A percentile compares a stretch with the other conserved stretches of the same genome.
phyloP scores from a whole-genome alignment of 495 filamentous ascomycete species.

The Hypoxylon cercidicola region DNA sequence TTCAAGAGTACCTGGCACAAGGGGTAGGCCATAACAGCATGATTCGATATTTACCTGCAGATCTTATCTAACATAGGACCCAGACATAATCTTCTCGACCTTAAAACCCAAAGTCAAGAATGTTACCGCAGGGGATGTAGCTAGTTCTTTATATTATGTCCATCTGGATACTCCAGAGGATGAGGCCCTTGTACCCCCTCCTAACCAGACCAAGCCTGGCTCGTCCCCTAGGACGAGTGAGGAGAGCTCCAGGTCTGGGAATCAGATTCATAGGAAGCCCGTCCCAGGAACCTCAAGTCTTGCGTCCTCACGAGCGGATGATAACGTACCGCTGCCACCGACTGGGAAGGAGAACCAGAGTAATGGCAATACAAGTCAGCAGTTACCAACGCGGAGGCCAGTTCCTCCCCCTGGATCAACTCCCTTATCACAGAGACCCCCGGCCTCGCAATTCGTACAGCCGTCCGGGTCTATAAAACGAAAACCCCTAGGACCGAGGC shows the following conservation, averaged over 20 bases:
- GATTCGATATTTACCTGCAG: slow-evolving; percentile 21
- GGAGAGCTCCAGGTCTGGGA: slow-evolving; percentile 54
- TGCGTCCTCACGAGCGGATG: slow-evolving; percentile 29
- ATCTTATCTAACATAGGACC: slow-evolving; percentile 27
- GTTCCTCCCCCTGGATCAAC: slow-evolving; percentile 6
- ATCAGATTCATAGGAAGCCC: slow-evolving; percentile 56
- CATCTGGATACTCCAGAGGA: slow-evolving; percentile 77
- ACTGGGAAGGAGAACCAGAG: slow-evolving; percentile 43
- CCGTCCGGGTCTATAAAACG: slow-evolving; percentile 21
- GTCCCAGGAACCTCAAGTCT: slow-evolving; percentile 45
- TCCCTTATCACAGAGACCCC: slow-evolving; percentile 12
- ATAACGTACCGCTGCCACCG: slow-evolving; percentile 18
- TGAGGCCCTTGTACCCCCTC: slow-evolving; percentile 59
- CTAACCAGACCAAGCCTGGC: slow-evolving; percentile 49
- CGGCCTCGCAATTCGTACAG: slow-evolving; percentile 18
- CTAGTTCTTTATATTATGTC: slow-evolving; percentile 88
- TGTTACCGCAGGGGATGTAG: slow-evolving; percentile 86
- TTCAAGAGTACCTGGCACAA: slow-evolving; percentile 88
- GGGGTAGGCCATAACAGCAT: slow-evolving; percentile 64
- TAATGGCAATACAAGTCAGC: neutral
- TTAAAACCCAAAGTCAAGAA: slow-evolving; percentile 87
- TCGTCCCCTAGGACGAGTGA: slow-evolving; percentile 59
- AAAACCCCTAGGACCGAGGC: slow-evolving; percentile 36
- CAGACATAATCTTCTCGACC: slow-evolving; percentile 94
- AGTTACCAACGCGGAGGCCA: slow-evolving; percentile 23